Percentiles rank a stretch among this genome's conserved stretches.
phyloP scores from a whole-genome alignment of 2,329 filamentous ascomycete genomes.

The Phialophora macrospora region DNA sequence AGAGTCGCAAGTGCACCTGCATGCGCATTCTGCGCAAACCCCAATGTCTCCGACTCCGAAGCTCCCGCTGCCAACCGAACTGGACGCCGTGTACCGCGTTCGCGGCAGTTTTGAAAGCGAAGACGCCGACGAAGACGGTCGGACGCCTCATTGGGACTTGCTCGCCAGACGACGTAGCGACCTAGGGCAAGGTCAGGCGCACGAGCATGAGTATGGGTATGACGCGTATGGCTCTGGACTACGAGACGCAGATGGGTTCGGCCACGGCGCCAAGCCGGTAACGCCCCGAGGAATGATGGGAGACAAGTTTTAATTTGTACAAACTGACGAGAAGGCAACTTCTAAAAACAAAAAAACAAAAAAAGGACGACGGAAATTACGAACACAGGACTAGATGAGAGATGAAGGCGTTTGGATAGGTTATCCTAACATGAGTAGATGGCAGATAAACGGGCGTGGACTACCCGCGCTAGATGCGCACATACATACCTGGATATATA shows the following conservation, averaged over 20 bases:
- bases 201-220: slow-evolving; percentile 10
- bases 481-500: no score
- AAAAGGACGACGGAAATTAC: no score
- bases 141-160: background rate
- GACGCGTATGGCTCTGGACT: slow-evolving; percentile 5
- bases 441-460: no score
- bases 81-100: slow-evolving; percentile 21
- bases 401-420: no score
- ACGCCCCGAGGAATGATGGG: slow-evolving; percentile 18
- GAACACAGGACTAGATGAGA: no score
- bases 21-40: slow-evolving; percentile 6
- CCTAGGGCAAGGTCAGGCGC: background rate
- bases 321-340: background rate
- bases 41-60: slow-evolving; percentile 11
- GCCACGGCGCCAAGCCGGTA: slow-evolving; percentile 7
- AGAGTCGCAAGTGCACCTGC: slow-evolving; percentile 22
- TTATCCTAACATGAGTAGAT: no score
- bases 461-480: no score
- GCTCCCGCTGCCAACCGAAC: slow-evolving; percentile 7
- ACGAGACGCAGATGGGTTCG: slow-evolving; percentile 24
- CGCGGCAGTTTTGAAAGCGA: slow-evolving; percentile 26
- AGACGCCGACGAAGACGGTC: slow-evolving; percentile 4
- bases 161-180: background rate
- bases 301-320: slow-evolving; percentile 16
- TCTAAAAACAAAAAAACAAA: no score